A percentile compares a stretch with the other conserved stretches of the same genome.
Conservation (phyloP, 2,329 filamentous ascomycete genomes). For the Verticillium longisporum region DNA sequence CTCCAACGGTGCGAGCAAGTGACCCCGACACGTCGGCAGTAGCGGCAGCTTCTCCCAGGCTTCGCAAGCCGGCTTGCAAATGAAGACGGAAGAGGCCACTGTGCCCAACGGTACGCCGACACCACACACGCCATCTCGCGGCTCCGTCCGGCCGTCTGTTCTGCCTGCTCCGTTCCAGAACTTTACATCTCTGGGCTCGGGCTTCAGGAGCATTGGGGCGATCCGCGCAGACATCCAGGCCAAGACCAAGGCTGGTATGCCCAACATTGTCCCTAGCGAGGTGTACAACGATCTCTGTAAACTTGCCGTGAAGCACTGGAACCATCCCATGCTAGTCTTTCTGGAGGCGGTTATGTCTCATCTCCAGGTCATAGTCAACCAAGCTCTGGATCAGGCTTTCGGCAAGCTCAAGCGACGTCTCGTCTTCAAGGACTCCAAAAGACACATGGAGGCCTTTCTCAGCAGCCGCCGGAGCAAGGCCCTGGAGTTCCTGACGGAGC, state of each 20-base stretch:
- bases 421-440: constrained; percentile 40
- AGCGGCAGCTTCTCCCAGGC: constrained; percentile 8
- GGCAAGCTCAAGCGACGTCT: constrained; percentile 36
- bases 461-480: constrained; percentile 28
- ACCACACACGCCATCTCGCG: constrained; percentile 7
- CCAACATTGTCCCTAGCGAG: constrained; percentile 50
- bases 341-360: constrained; percentile 39
- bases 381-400: constrained; percentile 40
- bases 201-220: constrained; percentile 37
- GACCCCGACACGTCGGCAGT: background rate
- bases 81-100: constrained; percentile 30
- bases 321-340: constrained; percentile 41
- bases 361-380: constrained; percentile 36
- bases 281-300: constrained; percentile 53
- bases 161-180: constrained; percentile 24
- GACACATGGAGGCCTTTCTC: constrained; percentile 38
- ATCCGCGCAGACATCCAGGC: constrained; percentile 48
- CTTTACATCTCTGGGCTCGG: constrained; percentile 29
- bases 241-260: constrained; percentile 50
- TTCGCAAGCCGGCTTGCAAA: constrained; percentile 2
- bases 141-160: constrained; percentile 2
- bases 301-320: constrained; percentile 53
- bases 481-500: constrained; percentile 28
- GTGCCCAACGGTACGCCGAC: constrained; percentile 3
- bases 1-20: constrained; percentile 10